phyloP scores from a whole-genome alignment of 31 red algal genomes.

The Asparagopsis taxiformis region DNA sequence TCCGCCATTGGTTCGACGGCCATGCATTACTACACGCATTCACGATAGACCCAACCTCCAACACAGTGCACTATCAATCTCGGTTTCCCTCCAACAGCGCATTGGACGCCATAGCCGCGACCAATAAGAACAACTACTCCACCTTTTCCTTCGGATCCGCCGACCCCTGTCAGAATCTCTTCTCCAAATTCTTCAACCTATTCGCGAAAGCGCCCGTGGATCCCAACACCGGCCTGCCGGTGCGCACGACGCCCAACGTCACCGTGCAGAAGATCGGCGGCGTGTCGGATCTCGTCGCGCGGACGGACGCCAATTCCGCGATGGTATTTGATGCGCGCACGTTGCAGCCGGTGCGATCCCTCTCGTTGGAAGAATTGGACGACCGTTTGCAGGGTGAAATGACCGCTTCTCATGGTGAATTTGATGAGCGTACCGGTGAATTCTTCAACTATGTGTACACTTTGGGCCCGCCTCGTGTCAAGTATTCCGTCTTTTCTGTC shows the following conservation, averaged over 20 bases:
- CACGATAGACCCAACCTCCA: background rate
- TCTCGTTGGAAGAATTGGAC: slow-evolving; percentile 7
- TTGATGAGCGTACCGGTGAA: slow-evolving; percentile 40
- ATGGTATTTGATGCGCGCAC: slow-evolving; percentile 25
- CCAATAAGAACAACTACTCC: background rate
- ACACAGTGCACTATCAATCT: slow-evolving; percentile 16
- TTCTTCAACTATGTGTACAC: slow-evolving; percentile 51
- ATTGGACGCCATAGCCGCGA: background rate
- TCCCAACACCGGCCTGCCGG: background rate
- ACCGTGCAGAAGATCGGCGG: slow-evolving; percentile 12
- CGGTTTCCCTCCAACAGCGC: background rate
- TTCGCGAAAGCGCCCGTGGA: background rate
- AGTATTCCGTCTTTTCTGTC: slow-evolving; percentile 49
- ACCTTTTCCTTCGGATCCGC: background rate
- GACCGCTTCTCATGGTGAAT: slow-evolving; percentile 38
- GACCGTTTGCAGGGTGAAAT: slow-evolving; percentile 19
- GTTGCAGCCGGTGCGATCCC: slow-evolving; percentile 25
- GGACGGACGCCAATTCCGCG: slow-evolving; percentile 19
- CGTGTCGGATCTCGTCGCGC: slow-evolving; percentile 1
- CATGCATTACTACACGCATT: slow-evolving; percentile 26
- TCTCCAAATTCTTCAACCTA: background rate
- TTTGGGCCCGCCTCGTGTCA: slow-evolving; percentile 12
- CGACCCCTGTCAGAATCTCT: slow-evolving; percentile 18
- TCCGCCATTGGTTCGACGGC: slow-evolving; percentile 54
- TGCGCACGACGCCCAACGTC: slow-evolving; percentile 18